Conservation (phyloP, 805 yeast genomes). For the Cyberlindnera xylosilytica region DNA sequence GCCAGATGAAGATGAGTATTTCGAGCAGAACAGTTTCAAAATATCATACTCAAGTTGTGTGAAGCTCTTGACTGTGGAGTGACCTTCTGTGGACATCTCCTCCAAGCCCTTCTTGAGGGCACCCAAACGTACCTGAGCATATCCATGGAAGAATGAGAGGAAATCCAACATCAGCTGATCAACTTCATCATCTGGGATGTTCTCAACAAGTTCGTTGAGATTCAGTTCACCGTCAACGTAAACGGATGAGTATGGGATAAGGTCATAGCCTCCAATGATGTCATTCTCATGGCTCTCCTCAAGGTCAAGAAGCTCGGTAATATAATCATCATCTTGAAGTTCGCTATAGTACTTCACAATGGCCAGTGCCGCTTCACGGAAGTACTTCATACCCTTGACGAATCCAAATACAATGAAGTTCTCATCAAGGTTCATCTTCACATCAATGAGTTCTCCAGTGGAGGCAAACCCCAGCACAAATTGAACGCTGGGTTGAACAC, state of each 20-base stretch:
- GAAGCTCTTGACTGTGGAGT: slow-evolving; percentile 18
- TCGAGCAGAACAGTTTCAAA: neutral
- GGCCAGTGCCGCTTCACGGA: slow-evolving; percentile 17
- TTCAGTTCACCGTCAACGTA: slow-evolving; percentile 16
- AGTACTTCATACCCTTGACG: slow-evolving; percentile 21
- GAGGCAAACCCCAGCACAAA: slow-evolving; percentile 28
- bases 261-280: slow-evolving; percentile 19
- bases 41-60: slow-evolving; percentile 18
- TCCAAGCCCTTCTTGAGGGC: slow-evolving; percentile 2
- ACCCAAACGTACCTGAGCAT: slow-evolving; percentile 12
- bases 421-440: slow-evolving; percentile 30
- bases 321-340: slow-evolving; percentile 11
- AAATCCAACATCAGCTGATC: slow-evolving; percentile 21
- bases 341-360: slow-evolving; percentile 17
- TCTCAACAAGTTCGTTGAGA: slow-evolving; percentile 12
- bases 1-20: neutral
- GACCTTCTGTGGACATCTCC: neutral
- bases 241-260: slow-evolving; percentile 20
- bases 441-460: slow-evolving; percentile 15
- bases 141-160: slow-evolving; percentile 18
- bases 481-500: slow-evolving; percentile 39
- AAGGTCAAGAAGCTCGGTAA: slow-evolving; percentile 14
- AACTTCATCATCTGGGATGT: slow-evolving; percentile 19
- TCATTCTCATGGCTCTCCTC: slow-evolving; percentile 23
- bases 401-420: slow-evolving; percentile 34